phyloP scores from a whole-genome alignment of 441 rosid genomes.

The Jatropha podagrica region DNA sequence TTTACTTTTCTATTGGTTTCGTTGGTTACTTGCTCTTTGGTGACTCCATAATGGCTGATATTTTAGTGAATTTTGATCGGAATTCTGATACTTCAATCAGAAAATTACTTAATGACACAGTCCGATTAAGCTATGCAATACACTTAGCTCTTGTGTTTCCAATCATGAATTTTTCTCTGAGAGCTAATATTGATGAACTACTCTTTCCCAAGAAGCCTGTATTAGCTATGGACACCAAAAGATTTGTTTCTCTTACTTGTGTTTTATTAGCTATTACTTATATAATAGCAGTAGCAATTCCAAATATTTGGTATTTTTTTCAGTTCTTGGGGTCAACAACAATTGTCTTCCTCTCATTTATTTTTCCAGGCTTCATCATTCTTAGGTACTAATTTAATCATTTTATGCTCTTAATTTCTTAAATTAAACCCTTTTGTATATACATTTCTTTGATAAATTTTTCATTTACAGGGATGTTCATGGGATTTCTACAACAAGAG shows the following conservation, averaged over 20 bases:
- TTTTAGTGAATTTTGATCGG: conserved; percentile 21
- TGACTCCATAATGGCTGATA: conserved; percentile 21
- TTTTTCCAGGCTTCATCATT: conserved; percentile 72
- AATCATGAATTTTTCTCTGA: conserved; percentile 9
- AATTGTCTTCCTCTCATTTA: conserved; percentile 59
- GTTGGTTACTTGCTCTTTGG: conserved; percentile 24
- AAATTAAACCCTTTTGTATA: background rate
- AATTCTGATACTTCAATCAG: conserved; percentile 6
- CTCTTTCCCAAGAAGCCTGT: conserved; percentile 1
- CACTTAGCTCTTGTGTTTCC: conserved; percentile 21
- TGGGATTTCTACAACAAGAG: conserved; percentile 50
- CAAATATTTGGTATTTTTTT: conserved; percentile 66
- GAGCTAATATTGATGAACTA: conserved; percentile 11
- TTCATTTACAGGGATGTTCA: conserved; percentile 50
- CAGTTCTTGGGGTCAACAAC: conserved; percentile 78
- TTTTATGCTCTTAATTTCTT: background rate
- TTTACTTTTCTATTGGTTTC: conserved; percentile 16
- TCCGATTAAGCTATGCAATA: conserved; percentile 23
- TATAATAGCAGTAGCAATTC: conserved; percentile 50
- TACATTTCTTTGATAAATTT: background rate
- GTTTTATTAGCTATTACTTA: conserved; percentile 40
- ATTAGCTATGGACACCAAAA: conserved; percentile 10
- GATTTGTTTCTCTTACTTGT: conserved; percentile 51
- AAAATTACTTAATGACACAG: background rate
- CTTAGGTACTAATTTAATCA: conserved; percentile 40